phyloP scores from a whole-genome alignment of 305 asterid genomes.

The Fraxinus platypoda region DNA sequence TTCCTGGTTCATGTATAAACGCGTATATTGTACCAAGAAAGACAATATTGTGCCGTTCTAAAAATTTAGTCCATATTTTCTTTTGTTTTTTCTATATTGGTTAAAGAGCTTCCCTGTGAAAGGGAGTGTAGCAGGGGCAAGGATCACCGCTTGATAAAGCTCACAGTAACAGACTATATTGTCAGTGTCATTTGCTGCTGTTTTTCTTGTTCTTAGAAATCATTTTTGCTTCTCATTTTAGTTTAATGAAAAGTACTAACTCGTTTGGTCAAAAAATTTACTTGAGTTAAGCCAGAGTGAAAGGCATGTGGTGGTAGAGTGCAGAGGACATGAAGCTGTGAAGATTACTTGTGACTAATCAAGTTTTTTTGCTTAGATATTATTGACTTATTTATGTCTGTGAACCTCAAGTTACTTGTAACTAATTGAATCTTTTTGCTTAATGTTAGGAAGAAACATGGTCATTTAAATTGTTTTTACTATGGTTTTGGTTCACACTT shows the following conservation, averaged over 20 bases:
- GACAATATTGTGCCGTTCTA: neutral
- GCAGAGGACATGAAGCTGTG: conserved; percentile 98
- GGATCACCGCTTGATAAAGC: conserved; percentile 91
- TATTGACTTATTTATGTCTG: neutral
- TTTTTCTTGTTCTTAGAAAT: neutral
- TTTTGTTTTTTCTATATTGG: conserved; percentile 3
- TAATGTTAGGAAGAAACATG: neutral
- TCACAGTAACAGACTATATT: conserved; percentile 68
- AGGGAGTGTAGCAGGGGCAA: conserved; percentile 97
- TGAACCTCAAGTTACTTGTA: neutral
- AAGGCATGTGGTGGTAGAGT: conserved; percentile 72
- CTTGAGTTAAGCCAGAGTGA: conserved; percentile 44
- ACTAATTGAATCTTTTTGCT: neutral
- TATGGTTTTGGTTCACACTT: neutral
- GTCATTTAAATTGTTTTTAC: neutral
- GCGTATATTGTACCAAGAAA: neutral
- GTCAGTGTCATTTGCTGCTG: conserved; percentile 41
- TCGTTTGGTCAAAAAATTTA: neutral
- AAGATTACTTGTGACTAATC: conserved; percentile 26
- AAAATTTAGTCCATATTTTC: conserved; percentile 4
- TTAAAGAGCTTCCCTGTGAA: conserved; percentile 78
- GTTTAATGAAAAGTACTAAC: conserved; percentile 8
- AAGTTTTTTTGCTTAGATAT: neutral
- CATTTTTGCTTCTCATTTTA: neutral
- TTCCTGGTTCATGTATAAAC: neutral